Evolutionary conservation across 179 eudicot species (phyloP).

Genomic region (Amaranthus tricolor): DNA sequence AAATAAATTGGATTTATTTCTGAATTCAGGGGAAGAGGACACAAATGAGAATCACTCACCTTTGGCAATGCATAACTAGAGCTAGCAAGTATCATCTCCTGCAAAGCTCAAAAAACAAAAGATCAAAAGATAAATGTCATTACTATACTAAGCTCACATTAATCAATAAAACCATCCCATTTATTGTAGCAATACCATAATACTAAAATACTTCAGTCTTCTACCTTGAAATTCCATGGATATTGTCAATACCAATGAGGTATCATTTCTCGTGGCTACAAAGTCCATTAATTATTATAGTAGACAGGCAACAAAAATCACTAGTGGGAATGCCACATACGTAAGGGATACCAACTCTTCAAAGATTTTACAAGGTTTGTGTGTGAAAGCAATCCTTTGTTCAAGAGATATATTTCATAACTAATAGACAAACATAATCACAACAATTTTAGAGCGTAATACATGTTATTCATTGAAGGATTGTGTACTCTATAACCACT

Average conservation of each 20-base stretch:
- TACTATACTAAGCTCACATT: neutral
- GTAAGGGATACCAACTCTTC: neutral
- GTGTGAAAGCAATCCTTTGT: neutral
- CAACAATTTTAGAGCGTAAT: too few relatives aligned
- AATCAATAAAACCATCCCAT: too few relatives aligned
- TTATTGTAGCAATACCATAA: too few relatives aligned
- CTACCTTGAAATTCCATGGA: too few relatives aligned
- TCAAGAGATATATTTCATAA: neutral
- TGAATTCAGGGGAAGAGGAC: neutral
- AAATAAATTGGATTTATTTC: neutral
- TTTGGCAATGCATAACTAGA: constrained; percentile 38
- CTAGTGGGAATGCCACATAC: neutral
- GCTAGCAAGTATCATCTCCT: constrained; percentile 84
- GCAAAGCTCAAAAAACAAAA: constrained; percentile 16
- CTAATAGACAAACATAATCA: too few relatives aligned
- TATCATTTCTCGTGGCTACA: neutral
- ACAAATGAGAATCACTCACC: constrained; percentile 35
- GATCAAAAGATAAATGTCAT: neutral
- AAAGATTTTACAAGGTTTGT: too few relatives aligned
- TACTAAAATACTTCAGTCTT: too few relatives aligned
- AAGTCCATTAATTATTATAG: neutral
- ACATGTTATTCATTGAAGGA: too few relatives aligned
- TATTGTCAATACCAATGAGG: neutral
- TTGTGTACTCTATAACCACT: too few relatives aligned
- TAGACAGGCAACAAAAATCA: neutral